Conservation (phyloP, 768 basidiomycete species). For the Amanita rimosa region DNA sequence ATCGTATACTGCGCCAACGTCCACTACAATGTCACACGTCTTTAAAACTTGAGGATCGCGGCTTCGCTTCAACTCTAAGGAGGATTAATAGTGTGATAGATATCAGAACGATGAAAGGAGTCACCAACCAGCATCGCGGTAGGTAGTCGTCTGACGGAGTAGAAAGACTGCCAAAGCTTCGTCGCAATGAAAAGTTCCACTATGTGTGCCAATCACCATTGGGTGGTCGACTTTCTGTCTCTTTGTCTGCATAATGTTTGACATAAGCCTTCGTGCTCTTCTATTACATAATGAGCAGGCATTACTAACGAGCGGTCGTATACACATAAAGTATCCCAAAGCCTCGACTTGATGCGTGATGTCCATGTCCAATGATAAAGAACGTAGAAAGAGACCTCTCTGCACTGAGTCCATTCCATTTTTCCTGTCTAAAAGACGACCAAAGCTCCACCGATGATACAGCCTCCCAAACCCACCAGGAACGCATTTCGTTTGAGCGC, state of each 20-base stretch:
- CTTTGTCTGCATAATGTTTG: conserved; percentile 13
- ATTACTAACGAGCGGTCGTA: not conserved
- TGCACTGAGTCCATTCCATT: not conserved
- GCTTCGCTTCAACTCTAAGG: conserved; percentile 57
- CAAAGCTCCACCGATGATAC: conserved; percentile 38
- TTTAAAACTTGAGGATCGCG: conserved; percentile 64
- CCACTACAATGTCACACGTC: conserved; percentile 88
- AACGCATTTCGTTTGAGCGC: conserved; percentile 33
- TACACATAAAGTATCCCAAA: not conserved
- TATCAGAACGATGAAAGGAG: not conserved
- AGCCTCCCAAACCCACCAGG: conserved; percentile 30
- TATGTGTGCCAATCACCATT: conserved; percentile 80
- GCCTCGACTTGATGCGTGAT: conserved; percentile 4
- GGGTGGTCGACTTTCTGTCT: conserved; percentile 30
- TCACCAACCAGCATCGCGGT: conserved; percentile 58
- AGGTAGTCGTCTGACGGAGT: conserved; percentile 65
- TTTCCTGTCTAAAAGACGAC: conserved; percentile 25
- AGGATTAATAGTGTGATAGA: not conserved
- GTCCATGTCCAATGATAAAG: conserved; percentile 7
- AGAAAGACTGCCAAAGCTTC: conserved; percentile 93
- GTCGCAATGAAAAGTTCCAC: conserved; percentile 94
- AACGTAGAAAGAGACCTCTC: not conserved
- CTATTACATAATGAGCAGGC: not conserved
- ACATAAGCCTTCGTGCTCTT: conserved; percentile 11
- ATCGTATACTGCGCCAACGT: conserved; percentile 92